Percentiles rank a stretch among this genome's conserved stretches.
Evolutionary conservation across 345 rosid species (phyloP).

Genomic region (Erucastrum elatum): DNA sequence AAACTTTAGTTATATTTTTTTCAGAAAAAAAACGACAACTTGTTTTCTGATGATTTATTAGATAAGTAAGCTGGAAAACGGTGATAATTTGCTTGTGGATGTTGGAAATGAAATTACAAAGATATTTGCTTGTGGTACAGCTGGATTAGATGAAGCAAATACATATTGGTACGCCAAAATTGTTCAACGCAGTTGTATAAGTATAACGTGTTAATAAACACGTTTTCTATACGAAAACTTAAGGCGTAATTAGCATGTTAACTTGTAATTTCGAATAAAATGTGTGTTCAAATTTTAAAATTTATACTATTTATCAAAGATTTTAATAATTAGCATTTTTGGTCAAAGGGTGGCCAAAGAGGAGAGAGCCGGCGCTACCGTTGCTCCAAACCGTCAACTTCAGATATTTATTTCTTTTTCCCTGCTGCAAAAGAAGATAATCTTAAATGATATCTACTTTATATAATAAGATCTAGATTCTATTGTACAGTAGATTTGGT

Average conservation of each 20-base stretch:
- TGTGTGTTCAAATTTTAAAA: not conserved
- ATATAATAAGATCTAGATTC: not conserved
- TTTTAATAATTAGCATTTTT: not conserved
- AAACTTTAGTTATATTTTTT: not conserved
- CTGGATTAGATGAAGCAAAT: constrained; percentile 35
- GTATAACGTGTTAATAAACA: constrained; percentile 28
- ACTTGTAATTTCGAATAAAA: constrained; percentile 9
- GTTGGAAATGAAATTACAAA: constrained; percentile 16
- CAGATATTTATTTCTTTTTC: not conserved
- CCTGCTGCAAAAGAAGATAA: not conserved
- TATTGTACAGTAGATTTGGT: not conserved
- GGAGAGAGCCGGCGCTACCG: not conserved
- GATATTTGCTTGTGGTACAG: constrained; percentile 4
- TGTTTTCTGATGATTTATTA: not conserved
- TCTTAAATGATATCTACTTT: not conserved
- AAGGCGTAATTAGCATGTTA: constrained; percentile 6
- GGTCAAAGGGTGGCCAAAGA: not conserved
- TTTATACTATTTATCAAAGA: not conserved
- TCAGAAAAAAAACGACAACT: not conserved
- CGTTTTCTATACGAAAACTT: constrained; percentile 26
- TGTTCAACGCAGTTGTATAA: constrained; percentile 21
- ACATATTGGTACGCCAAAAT: constrained; percentile 26
- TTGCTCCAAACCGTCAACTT: not conserved
- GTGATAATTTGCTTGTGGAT: constrained; percentile 21
- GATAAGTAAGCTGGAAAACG: constrained; percentile 24